Percentiles rank a stretch among this genome's conserved stretches.
Evolutionary conservation across 176 grass and related monocot species (phyloP).

Genomic region (Carex parvula): DNA sequence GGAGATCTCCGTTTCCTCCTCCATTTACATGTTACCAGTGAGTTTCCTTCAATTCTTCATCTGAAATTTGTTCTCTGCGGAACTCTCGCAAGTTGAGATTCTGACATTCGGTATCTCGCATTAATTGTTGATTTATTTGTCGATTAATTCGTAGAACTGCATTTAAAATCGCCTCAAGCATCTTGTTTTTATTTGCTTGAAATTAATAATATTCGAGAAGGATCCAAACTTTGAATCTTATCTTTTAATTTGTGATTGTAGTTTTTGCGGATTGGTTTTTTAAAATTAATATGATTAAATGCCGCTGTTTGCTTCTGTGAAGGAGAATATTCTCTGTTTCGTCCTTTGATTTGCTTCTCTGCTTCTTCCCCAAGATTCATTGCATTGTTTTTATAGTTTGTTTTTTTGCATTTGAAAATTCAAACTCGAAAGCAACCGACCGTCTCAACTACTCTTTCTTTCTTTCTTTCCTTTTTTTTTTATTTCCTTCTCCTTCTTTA

Average conservation of each 20-base stretch:
- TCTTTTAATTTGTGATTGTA: slow-evolving; percentile 9
- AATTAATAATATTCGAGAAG: not conserved
- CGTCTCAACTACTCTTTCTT: not conserved
- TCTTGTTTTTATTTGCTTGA: not conserved
- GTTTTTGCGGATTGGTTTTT: not conserved
- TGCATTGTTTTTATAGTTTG: not conserved
- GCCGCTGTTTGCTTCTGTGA: not conserved
- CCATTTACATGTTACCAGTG: not conserved
- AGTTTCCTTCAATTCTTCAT: not conserved
- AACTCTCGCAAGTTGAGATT: not conserved
- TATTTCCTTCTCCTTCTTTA: not conserved
- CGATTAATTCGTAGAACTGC: not conserved
- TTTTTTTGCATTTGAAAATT: slow-evolving; percentile 1
- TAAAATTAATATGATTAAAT: not conserved
- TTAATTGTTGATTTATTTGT: not conserved
- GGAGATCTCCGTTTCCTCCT: not conserved
- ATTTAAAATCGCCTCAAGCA: not conserved
- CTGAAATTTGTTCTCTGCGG: not conserved
- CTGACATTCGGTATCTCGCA: not conserved
- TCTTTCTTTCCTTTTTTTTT: not conserved
- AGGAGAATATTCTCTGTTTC: slow-evolving; percentile 15
- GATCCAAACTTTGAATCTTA: not conserved
- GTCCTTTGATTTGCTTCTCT: slow-evolving; percentile 29
- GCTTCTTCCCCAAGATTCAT: not conserved
- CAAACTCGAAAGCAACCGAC: not conserved